Base-by-base conservation (phyloP, 352 stramenopile genomes). In the Pythium myriotylum region DNA sequence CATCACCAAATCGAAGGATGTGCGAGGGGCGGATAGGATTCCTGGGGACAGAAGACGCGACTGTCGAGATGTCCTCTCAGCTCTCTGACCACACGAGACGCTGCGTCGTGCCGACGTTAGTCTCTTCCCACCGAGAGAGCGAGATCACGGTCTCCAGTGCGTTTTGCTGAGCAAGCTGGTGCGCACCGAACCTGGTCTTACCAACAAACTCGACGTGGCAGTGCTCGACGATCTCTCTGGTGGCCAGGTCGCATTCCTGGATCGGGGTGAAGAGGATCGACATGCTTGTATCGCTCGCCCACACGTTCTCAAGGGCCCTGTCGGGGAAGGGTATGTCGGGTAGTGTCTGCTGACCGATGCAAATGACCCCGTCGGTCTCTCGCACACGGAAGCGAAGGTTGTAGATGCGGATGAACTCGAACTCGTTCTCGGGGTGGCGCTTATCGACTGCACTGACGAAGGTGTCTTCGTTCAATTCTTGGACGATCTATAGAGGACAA, bases 101-200 rank as follows among this genome's bases (percentile, higher is more conserved):
- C 39, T 81, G 67, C 35, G 65, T 65, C 10, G 74, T 62, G 0
- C 72, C 67, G 22, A 84, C 67, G 52, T 82, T 85, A 24, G 72
- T 71, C 54, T 79, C 77, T 52, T 86, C 78, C 78, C 78, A 88
- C 8, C 74, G 69, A 49, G 78, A 32, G 40, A 88, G 59, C 4
- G 71, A 70, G 47, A 88, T 68, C n/a, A 88, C 68, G 16, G 67
- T 81, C 62, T 88, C 74, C n/a, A 81, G 61, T 13, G 77, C 78
- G 45, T 84, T 77, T 14, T 59, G 59, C 4, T 69, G 58, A 39
- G 70, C 73, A 47, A 79, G 61, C 46, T 62, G 35, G 64, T 71
- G 24, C 67, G 72, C 3, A 73, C 73, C 10, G 72, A 69, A 39
- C 82, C 73, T 68, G 8, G 69, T 74, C 24, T 71, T 74, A 2